phyloP scores from a whole-genome alignment of 1,284 basidiomycete species.

The Apiotrichum akiyoshidainum region DNA sequence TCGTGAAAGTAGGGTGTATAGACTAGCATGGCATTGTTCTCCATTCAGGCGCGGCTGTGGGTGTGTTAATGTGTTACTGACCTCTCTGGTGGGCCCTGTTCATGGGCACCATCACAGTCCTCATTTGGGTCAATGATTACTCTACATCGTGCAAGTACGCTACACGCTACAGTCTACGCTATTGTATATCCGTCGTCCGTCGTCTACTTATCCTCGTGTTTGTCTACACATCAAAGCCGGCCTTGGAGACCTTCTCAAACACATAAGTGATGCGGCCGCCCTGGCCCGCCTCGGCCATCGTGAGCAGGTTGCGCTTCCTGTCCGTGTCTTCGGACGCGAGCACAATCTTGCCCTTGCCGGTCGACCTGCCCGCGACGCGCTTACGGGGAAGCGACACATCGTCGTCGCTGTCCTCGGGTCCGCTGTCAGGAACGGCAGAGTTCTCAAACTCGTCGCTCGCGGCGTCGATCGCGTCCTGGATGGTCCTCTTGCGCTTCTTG shows the following conservation, averaged over 20 bases:
- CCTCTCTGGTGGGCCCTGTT: no score
- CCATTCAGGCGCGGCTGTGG: background rate
- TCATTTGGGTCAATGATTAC: no score
- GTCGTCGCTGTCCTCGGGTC: background rate
- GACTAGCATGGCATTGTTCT: slow-evolving; percentile 12
- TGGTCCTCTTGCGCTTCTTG: slow-evolving; percentile 16
- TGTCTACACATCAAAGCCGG: background rate
- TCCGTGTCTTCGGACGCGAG: background rate
- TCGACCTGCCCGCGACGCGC: background rate
- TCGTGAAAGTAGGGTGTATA: background rate
- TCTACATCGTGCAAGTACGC: no score
- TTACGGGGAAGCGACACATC: background rate
- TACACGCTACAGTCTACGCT: no score
- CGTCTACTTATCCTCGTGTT: no score
- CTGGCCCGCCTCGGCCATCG: slow-evolving; percentile 28
- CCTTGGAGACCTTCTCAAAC: slow-evolving; percentile 44
- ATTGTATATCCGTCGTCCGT: no score
- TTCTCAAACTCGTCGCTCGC: background rate
- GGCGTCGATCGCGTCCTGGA: background rate
- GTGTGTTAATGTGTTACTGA: no score
- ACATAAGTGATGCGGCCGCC: slow-evolving; percentile 46
- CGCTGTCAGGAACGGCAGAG: background rate
- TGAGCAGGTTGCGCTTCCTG: slow-evolving; percentile 36
- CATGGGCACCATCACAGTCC: no score
- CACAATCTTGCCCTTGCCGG: background rate